Base-by-base conservation (phyloP, 2,329 filamentous ascomycete genomes). In the Colletotrichum liaoningense region DNA sequence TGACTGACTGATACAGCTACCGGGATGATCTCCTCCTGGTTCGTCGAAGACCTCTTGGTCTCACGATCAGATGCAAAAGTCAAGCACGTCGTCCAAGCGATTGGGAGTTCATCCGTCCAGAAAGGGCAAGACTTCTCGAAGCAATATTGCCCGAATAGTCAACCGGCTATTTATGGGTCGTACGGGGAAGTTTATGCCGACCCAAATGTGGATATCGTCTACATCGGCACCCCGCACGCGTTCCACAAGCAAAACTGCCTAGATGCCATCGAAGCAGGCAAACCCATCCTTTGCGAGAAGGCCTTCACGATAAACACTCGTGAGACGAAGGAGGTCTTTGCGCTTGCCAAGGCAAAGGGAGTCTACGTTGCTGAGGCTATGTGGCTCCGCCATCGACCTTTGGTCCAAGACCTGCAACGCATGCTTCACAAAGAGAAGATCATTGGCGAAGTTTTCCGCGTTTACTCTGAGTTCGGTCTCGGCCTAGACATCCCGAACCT, bases 321-420 rank as follows among this genome's bases (percentile, higher is more conserved):
- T 3, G 83, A 87, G 46, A 82, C 84, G 0, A 78, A 74, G 30
- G 81, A 84, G 55, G 82, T 87, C 3, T 80, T 86, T 16, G 79
- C 75, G 1, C 82, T 83, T 0, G 85, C 85, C 0, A 78, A 80
- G 69, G 69, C 75, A 33, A 83, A 83, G 69, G 81, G 82, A 9
- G 81, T 87, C 3, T 87, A 83, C 67, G 75, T 87, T 28, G 83
- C 84, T 79, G 85, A 87, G 75, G 85, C 84, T 12, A 83, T 86
- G 82, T 86, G 85, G 85, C 83, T 83, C 3, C 82, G 85, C 12
- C 84, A 84, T 77, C 84, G 80, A 22, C 84, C 85, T 0, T 75
- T 87, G 2, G 78, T 83, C 2, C 77, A 76, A 46, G 77, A 79
- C 6, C 69, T 87, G 0, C 79, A 80, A 57, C 76, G 77, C 12